Conservation (phyloP, 2,329 filamentous ascomycete species). For the Sclerotinia trifoliorum region DNA sequence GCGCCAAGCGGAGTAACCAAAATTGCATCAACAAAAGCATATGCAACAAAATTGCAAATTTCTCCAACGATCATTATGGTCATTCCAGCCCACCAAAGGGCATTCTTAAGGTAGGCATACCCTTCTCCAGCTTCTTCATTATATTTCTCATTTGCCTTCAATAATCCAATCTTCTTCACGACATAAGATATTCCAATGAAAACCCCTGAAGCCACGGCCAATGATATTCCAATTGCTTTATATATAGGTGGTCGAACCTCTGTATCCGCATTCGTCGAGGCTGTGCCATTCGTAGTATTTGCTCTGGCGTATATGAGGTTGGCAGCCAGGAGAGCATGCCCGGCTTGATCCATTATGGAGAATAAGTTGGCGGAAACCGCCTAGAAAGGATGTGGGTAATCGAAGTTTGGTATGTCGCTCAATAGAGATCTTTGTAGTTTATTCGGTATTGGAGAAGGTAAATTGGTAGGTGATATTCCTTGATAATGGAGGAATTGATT, state of each 20-base stretch:
- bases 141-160: constrained; percentile 94
- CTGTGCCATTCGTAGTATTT: constrained; percentile 40
- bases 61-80: constrained; percentile 95
- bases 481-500: background rate
- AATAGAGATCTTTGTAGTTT: constrained; percentile 5
- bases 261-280: constrained; percentile 31
- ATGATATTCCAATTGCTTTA: constrained; percentile 81
- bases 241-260: constrained; percentile 48
- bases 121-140: constrained; percentile 93
- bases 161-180: constrained; percentile 86
- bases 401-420: constrained; percentile 15
- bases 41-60: constrained; percentile 95
- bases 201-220: constrained; percentile 82
- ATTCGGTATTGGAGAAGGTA: constrained; percentile 1
- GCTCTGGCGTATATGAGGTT: constrained; percentile 47
- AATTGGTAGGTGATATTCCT: constrained; percentile 1
- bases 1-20: constrained; percentile 90
- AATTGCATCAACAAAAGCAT: constrained; percentile 95
- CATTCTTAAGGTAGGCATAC: constrained; percentile 94
- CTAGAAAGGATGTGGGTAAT: constrained; percentile 9
- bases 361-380: constrained; percentile 25
- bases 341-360: constrained; percentile 43
- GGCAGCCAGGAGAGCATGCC: constrained; percentile 42
- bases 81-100: constrained; percentile 96
- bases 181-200: constrained; percentile 97